These are phyloP conservation scores for Boechera divaricarpa DNA, from an alignment of 345 rosid species.

Conservation along the genomic window DNA sequence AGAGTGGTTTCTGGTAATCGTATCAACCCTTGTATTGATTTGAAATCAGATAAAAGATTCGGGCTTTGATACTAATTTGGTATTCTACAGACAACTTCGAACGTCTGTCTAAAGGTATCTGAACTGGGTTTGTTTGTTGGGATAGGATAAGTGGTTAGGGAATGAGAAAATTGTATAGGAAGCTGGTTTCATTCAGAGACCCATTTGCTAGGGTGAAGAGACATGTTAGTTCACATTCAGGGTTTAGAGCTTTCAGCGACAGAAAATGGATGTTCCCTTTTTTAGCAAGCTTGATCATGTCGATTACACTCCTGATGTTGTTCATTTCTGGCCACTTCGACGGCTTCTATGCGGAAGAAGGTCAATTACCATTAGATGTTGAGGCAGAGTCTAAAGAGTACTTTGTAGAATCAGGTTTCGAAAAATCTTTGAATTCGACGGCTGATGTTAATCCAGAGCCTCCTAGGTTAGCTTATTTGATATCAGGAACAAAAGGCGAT, in stretches of 20 bases:
- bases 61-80: slow-evolving; percentile 12
- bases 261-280: slow-evolving; percentile 87
- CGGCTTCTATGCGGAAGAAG: slow-evolving; percentile 49
- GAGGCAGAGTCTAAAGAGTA: slow-evolving; percentile 61
- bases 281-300: slow-evolving; percentile 72
- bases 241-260: slow-evolving; percentile 60
- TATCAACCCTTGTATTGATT: slow-evolving; percentile 19
- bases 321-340: slow-evolving; percentile 53
- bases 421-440: slow-evolving; percentile 41
- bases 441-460: slow-evolving; percentile 43
- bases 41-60: slow-evolving; percentile 14
- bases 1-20: slow-evolving; percentile 16
- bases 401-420: slow-evolving; percentile 73
- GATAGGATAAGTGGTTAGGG: slow-evolving; percentile 32
- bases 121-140: slow-evolving; percentile 21
- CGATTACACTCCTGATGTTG: slow-evolving; percentile 57
- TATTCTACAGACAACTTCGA: background rate
- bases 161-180: slow-evolving; percentile 57
- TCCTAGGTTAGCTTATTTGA: slow-evolving; percentile 88
- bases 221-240: slow-evolving; percentile 63
- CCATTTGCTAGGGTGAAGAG: slow-evolving; percentile 59
- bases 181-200: slow-evolving; percentile 48
- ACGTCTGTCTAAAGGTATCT: background rate
- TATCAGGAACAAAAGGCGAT: slow-evolving; percentile 96
- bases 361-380: slow-evolving; percentile 55